phyloP scores from a whole-genome alignment of 1,139 yeast genomes.

The Meyerozyma smithsonii region DNA sequence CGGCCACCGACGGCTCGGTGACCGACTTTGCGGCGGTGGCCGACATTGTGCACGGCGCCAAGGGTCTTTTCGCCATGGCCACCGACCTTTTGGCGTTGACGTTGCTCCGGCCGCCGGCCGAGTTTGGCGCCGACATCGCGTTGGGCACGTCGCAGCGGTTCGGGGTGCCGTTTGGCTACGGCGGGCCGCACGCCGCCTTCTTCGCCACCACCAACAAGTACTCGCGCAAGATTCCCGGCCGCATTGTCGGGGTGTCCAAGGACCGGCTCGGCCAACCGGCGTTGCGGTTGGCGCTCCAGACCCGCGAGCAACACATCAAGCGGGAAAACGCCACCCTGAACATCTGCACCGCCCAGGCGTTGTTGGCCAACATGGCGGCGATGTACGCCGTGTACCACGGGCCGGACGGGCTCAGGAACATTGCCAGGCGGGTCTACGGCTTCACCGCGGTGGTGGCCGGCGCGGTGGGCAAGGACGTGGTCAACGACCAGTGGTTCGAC shows the following conservation, averaged over 20 bases:
- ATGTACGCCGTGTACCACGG: conserved; percentile 97
- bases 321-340: conserved; percentile 97
- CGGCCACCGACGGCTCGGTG: conserved; percentile 80
- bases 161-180: conserved; percentile 96
- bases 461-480: conserved; percentile 42
- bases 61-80: conserved; percentile 79
- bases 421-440: conserved; percentile 76
- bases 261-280: conserved; percentile 90
- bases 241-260: conserved; percentile 89
- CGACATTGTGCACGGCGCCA: conserved; percentile 60
- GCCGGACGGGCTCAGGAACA: conserved; percentile 77
- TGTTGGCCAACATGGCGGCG: conserved; percentile 91
- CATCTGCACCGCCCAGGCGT: conserved; percentile 96
- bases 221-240: conserved; percentile 93
- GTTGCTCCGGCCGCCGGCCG: conserved; percentile 75
- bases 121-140: conserved; percentile 88
- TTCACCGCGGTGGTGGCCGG: conserved; percentile 69
- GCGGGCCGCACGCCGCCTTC: conserved; percentile 99
- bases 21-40: conserved; percentile 50
- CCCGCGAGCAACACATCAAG: conserved; percentile 96
- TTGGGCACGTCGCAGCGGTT: conserved; percentile 92
- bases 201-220: conserved; percentile 77
- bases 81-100: conserved; percentile 89
- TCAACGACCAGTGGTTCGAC: conserved; percentile 75
- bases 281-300: conserved; percentile 86